phyloP scores from a whole-genome alignment of 2,329 filamentous ascomycete species.

The Hypomyces perniciosus region DNA sequence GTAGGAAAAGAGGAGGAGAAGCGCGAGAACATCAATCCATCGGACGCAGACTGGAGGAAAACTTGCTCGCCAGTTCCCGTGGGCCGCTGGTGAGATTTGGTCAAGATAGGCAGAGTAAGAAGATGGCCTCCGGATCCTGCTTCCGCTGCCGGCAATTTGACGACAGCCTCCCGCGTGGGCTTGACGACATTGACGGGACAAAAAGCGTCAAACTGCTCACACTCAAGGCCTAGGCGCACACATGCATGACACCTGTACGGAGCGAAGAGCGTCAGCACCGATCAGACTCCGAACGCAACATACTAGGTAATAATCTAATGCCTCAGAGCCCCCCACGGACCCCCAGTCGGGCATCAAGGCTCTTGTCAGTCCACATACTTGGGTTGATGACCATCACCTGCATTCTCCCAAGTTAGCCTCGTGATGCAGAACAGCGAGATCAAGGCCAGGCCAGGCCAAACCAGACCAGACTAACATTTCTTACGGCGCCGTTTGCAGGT shows the following conservation, averaged over 20 bases:
- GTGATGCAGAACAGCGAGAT: neutral
- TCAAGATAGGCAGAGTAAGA: no score
- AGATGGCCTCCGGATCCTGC: neutral
- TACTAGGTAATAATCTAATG: no score
- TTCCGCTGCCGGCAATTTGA: neutral
- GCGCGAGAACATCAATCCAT: no score
- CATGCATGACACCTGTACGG: conserved; percentile 4
- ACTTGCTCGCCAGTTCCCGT: no score
- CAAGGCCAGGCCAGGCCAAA: neutral
- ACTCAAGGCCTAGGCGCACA: conserved; percentile 7
- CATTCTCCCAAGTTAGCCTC: neutral
- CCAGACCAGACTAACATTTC: conserved; percentile 6
- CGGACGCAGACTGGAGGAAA: no score
- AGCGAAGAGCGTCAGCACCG: no score
- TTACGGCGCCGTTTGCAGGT: conserved; percentile 9
- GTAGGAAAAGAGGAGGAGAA: conserved; percentile 1
- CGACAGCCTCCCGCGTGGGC: conserved; percentile 3
- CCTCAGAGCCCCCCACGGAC: no score
- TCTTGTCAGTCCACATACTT: neutral
- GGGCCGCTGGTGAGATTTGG: no score
- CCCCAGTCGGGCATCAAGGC: no score
- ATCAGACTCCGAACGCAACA: no score
- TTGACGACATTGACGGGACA: conserved; percentile 10
- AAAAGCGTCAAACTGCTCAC: conserved; percentile 9
- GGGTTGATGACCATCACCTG: conserved; percentile 10